phyloP scores from a whole-genome alignment of 2,329 filamentous ascomycete genomes.

The Colletotrichum australisinense region DNA sequence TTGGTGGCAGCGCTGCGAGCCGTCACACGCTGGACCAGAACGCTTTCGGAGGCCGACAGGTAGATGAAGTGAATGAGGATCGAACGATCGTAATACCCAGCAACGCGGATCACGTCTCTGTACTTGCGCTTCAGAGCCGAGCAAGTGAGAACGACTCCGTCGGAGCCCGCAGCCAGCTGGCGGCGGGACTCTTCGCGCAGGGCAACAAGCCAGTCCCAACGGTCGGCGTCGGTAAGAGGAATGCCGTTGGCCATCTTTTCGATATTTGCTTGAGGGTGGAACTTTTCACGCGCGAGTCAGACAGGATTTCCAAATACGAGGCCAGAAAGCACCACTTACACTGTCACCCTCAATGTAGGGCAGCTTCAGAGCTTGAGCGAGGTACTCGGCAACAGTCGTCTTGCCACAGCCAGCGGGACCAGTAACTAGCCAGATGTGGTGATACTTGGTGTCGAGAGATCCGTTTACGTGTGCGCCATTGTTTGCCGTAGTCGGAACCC shows the following conservation, averaged over 20 bases:
- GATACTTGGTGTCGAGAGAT: conserved; percentile 51
- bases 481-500: conserved; percentile 39
- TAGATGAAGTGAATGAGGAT: conserved; percentile 94
- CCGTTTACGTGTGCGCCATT: conserved; percentile 44
- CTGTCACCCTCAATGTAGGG: conserved; percentile 84
- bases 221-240: conserved; percentile 90
- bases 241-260: conserved; percentile 90
- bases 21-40: conserved; percentile 80
- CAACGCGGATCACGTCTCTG: conserved; percentile 88
- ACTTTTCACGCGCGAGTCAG: conserved; percentile 60
- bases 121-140: conserved; percentile 98
- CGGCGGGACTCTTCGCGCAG: conserved; percentile 76
- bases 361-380: conserved; percentile 71
- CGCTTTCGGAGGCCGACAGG: conserved; percentile 80
- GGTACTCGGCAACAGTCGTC: conserved; percentile 76
- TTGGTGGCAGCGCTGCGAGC: conserved; percentile 68
- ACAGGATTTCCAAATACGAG: conserved; percentile 1
- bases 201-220: conserved; percentile 95
- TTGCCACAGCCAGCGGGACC: conserved; percentile 85
- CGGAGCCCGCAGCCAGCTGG: conserved; percentile 65
- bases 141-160: conserved; percentile 93
- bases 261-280: conserved; percentile 81
- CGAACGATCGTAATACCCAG: conserved; percentile 78
- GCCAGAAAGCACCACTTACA: conserved; percentile 62
- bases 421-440: conserved; percentile 85